Percentiles rank a stretch among this genome's conserved stretches.
Conservation (phyloP, 768 basidiomycete species). For the Termitomyces sp. region DNA sequence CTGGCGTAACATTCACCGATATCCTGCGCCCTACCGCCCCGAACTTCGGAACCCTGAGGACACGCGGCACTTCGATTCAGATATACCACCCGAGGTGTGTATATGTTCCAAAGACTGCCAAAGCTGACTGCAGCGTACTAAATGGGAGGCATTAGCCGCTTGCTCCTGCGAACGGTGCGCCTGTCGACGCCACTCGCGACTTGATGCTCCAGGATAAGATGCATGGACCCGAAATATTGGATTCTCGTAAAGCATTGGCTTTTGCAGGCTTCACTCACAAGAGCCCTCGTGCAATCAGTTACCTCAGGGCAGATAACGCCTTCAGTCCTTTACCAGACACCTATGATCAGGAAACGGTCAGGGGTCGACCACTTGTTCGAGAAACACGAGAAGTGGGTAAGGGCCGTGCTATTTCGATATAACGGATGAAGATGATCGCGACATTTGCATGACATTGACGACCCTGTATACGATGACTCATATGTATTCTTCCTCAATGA, state of each 20-base stretch:
- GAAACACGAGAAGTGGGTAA: constrained; percentile 60
- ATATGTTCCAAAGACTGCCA: constrained; percentile 6
- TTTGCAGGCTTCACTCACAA: constrained; percentile 93
- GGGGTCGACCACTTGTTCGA: constrained; percentile 67
- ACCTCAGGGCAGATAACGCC: constrained; percentile 71
- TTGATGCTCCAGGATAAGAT: constrained; percentile 83
- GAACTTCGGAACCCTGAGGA: constrained; percentile 80
- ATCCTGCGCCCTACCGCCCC: constrained; percentile 86
- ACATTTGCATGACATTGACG: constrained; percentile 11
- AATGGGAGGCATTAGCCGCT: constrained; percentile 65
- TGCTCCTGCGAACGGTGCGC: constrained; percentile 83
- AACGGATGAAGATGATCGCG: constrained; percentile 12
- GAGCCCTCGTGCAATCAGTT: constrained; percentile 78
- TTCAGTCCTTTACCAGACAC: constrained; percentile 59
- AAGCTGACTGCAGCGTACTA: constrained; percentile 6
- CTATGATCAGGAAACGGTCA: constrained; percentile 47
- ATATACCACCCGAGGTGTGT: constrained; percentile 87
- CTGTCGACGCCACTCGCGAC: constrained; percentile 84
- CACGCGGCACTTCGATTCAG: constrained; percentile 92
- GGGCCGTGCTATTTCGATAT: constrained; percentile 85
- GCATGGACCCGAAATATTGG: constrained; percentile 84
- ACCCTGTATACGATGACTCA: constrained; percentile 13
- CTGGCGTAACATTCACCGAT: constrained; percentile 82
- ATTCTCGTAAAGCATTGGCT: constrained; percentile 87
- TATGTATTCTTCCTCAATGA: not conserved